phyloP scores from a whole-genome alignment of 371 early-diverging fungal species.

The Neoconidiobolus thromboides region DNA sequence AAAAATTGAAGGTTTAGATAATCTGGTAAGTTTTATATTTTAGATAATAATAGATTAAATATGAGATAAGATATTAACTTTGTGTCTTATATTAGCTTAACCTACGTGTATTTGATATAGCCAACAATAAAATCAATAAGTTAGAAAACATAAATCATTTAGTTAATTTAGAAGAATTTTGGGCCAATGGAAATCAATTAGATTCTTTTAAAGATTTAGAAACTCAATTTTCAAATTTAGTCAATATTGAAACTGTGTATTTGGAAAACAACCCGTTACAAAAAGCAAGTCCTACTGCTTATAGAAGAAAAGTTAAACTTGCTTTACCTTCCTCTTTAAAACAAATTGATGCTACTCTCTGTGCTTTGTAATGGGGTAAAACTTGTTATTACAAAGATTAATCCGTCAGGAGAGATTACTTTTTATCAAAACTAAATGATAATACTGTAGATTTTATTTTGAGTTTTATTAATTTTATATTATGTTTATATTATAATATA shows the following conservation, averaged over 20 bases:
- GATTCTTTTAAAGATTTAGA: constrained; percentile 61
- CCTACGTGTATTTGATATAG: constrained; percentile 60
- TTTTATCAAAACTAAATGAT: no score
- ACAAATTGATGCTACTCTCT: constrained; percentile 78
- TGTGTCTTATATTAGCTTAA: constrained; percentile 19
- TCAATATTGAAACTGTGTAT: constrained; percentile 64
- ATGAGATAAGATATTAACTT: no score
- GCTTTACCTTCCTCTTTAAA: constrained; percentile 57
- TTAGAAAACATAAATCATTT: constrained; percentile 59
- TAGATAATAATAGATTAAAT: no score
- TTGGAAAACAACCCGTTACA: constrained; percentile 91
- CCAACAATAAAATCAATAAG: constrained; percentile 56
- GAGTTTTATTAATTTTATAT: no score
- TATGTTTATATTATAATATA: no score
- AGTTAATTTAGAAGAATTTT: constrained; percentile 60
- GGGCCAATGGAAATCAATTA: constrained; percentile 70
- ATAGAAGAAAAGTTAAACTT: constrained; percentile 73
- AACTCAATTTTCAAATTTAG: constrained; percentile 34
- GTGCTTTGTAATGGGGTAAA: background rate
- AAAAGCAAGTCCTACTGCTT: constrained; percentile 45
- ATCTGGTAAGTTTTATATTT: constrained; percentile 24
- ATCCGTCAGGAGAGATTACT: no score
- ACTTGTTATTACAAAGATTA: no score
- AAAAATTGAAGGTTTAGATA: constrained; percentile 56
- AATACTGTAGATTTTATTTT: no score